These are phyloP conservation scores for Limtongia smithiae DNA, from an alignment of 805 yeast species.

Conservation along the genomic window DNA sequence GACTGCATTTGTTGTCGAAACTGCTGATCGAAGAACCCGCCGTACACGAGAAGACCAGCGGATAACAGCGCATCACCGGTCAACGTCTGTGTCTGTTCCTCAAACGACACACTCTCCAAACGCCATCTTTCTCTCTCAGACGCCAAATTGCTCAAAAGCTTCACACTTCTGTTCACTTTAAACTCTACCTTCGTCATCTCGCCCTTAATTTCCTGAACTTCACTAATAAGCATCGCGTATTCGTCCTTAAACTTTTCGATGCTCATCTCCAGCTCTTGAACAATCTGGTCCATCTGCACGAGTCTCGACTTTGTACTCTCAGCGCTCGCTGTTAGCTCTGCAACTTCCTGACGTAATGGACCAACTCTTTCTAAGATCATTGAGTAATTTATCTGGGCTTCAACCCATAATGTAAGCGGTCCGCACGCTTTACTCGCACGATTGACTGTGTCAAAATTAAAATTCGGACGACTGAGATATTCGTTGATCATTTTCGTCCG, in stretches of 20 bases:
- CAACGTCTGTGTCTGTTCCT: constrained; percentile 44
- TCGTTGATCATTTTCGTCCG: constrained; percentile 53
- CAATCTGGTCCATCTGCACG: constrained; percentile 77
- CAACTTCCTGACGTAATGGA: constrained; percentile 69
- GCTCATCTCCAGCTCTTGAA: constrained; percentile 59
- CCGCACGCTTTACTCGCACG: constrained; percentile 96
- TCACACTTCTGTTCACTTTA: constrained; percentile 60
- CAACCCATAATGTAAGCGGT: constrained; percentile 82
- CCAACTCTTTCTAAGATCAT: constrained; percentile 64
- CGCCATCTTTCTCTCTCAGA: constrained; percentile 75
- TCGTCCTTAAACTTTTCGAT: constrained; percentile 63
- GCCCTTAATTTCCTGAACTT: constrained; percentile 66
- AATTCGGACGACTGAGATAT: constrained; percentile 62
- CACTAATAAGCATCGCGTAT: constrained; percentile 73
- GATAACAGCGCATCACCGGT: constrained; percentile 65
- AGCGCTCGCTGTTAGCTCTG: constrained; percentile 55
- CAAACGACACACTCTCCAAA: constrained; percentile 51
- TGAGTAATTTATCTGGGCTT: constrained; percentile 80
- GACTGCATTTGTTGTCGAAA: constrained; percentile 41
- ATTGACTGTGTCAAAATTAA: constrained; percentile 67
- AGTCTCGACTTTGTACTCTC: constrained; percentile 62
- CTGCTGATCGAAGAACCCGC: constrained; percentile 55
- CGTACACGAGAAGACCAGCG: constrained; percentile 59
- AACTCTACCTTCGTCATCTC: constrained; percentile 62
- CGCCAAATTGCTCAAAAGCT: constrained; percentile 59